These are phyloP conservation scores for Actinidia chinensis DNA, from an alignment of 179 eudicot species.

Conservation along the genomic window DNA sequence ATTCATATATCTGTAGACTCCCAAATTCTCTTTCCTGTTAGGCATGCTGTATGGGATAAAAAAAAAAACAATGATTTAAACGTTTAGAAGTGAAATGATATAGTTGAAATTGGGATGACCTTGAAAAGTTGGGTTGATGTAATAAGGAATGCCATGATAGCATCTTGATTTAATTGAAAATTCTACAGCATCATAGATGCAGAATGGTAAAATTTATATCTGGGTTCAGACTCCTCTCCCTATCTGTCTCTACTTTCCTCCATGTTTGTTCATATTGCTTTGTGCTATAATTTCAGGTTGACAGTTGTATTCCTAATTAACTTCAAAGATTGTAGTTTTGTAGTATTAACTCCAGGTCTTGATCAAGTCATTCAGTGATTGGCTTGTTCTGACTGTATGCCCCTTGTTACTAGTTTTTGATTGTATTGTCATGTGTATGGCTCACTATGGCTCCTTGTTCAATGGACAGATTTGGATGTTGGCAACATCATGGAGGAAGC, in stretches of 20 bases:
- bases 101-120: not conserved
- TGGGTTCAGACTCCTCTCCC: not conserved
- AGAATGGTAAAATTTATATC: not conserved
- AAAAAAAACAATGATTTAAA: not conserved
- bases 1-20: not conserved
- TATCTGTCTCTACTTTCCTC: not conserved
- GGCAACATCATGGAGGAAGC: conserved; percentile 72
- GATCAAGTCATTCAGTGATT: not conserved
- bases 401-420: not conserved
- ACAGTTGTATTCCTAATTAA: not conserved
- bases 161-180: not conserved
- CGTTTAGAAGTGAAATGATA: not conserved
- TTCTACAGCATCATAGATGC: not conserved
- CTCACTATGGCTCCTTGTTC: conserved; percentile 17
- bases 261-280: not conserved
- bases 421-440: not conserved
- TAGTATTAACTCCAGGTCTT: not conserved
- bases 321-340: not conserved
- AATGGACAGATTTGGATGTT: conserved; percentile 76
- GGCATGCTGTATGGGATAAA: not conserved
- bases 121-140: not conserved
- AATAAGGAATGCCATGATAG: not conserved
- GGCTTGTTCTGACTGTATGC: not conserved
- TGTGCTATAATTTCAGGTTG: not conserved
- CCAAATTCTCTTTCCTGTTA: not conserved